phyloP scores from a whole-genome alignment of 495 filamentous ascomycete species.

The Hypomontagnella submonticulosa region DNA sequence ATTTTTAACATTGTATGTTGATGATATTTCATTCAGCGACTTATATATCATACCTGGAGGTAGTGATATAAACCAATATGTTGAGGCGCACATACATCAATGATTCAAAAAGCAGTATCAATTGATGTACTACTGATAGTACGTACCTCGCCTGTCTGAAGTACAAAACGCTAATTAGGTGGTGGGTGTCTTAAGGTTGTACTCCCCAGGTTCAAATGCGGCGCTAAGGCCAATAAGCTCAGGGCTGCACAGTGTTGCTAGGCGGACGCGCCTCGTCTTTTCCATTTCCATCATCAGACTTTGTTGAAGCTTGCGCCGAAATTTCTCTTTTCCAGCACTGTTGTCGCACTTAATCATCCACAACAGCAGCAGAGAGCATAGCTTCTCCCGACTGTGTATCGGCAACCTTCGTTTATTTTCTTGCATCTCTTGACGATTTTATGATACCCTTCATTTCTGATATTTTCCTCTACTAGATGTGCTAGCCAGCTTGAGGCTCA shows the following conservation, averaged over 20 bases:
- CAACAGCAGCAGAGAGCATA: conserved; percentile 14
- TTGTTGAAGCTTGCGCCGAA: conserved; percentile 13
- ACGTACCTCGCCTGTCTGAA: not conserved
- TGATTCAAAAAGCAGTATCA: too few relatives aligned
- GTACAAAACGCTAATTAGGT: conserved; percentile 2
- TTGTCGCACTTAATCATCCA: conserved; percentile 24
- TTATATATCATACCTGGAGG: too few relatives aligned
- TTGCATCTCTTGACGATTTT: conserved; percentile 31
- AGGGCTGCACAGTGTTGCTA: conserved; percentile 7
- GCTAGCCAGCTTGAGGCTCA: conserved; percentile 18
- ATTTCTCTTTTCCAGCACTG: conserved; percentile 16
- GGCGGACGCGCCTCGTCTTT: conserved; percentile 30
- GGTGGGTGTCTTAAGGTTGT: not conserved
- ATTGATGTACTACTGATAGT: too few relatives aligned
- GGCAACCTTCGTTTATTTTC: conserved; percentile 18
- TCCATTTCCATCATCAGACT: conserved; percentile 28
- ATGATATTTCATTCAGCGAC: too few relatives aligned
- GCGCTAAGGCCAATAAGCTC: conserved; percentile 9
- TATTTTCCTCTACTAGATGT: conserved; percentile 12
- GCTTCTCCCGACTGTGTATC: conserved; percentile 12
- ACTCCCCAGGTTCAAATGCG: conserved; percentile 8
- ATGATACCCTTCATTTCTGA: conserved; percentile 35
- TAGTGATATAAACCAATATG: too few relatives aligned
- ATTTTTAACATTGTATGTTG: too few relatives aligned
- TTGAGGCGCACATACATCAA: too few relatives aligned